Evolutionary conservation across 1,284 basidiomycete species (phyloP), one percentile per base, ranked within the genome.

Genomic region (Rhodotorula glutinis): DNA sequence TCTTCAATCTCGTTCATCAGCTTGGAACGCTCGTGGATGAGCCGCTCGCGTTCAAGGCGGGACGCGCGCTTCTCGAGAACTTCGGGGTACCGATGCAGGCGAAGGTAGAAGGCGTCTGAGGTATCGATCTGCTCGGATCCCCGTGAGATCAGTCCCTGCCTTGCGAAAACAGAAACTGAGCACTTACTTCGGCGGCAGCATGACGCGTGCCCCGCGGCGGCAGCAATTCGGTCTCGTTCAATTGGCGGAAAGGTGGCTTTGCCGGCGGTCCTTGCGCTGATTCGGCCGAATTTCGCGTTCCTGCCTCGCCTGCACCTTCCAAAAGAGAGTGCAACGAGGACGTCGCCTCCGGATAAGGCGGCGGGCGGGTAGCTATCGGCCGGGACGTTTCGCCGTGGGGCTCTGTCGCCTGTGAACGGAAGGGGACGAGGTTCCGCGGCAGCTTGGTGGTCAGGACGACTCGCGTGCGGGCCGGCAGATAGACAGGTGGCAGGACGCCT

Each of bases 41-140:
- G 65, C 10, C 74, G 68, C 46, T 77, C 76, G 33, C 72, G 65
- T 55, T 77, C 76, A 29, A 76, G 65, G 41, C 74, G 69, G 17
- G 73, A 70, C 0, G 71, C 72, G 25, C 74, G 69, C 62, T 74
- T 73, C 62, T 77, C 76, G 40, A 77, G 72, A 7, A 75, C 67
- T 59, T 77, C 76, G 41, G 73, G 75, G 54, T 66, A 71, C 38
- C 73, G 67, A 53, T 77, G 76, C 3, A 72, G 65, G 16, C 72
- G 67, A 16, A 60, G 62, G 58, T 76, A 76, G 52, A 69, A 65
- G 2, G 71, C 73, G 60, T 75, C 75, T 4, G 74, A 75, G n/a
- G 69, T 69, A 62, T 76, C 74, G 38, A 63, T 53, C 64, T 72
- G n/a, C n/a, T n/a, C n/a, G n/a, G n/a, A n/a, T n/a, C n/a, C n/a